phyloP scores from a whole-genome alignment of 805 yeast species.

The Sugiyamaella smithiae region DNA sequence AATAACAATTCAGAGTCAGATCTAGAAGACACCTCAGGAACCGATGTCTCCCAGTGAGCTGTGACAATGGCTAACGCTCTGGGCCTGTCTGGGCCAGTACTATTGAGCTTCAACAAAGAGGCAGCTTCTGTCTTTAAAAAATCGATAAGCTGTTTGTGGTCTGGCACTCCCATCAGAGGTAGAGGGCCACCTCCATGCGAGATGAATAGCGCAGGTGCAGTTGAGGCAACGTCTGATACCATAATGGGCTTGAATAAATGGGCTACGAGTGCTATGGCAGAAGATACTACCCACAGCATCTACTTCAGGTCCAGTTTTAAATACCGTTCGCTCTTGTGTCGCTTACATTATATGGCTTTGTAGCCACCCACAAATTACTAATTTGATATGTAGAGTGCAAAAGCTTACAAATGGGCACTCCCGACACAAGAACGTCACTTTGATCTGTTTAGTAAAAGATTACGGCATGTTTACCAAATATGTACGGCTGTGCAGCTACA shows the following conservation, averaged over 20 bases:
- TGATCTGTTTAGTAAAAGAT: too few relatives aligned
- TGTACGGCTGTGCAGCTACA: too few relatives aligned
- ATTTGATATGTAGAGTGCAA: too few relatives aligned
- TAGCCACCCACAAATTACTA: too few relatives aligned
- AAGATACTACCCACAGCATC: too few relatives aligned
- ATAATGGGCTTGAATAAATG: background rate
- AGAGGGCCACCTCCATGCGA: conserved; percentile 16
- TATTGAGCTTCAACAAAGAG: conserved; percentile 4
- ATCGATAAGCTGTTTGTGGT: conserved; percentile 6
- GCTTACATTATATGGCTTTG: too few relatives aligned
- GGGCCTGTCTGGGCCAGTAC: background rate
- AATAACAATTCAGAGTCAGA: conserved; percentile 4
- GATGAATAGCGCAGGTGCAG: conserved; percentile 13
- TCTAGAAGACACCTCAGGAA: conserved; percentile 11
- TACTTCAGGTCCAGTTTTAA: too few relatives aligned
- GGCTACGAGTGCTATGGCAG: background rate
- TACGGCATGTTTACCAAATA: too few relatives aligned
- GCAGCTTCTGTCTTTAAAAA: conserved; percentile 9
- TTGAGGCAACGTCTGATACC: background rate
- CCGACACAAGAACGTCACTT: too few relatives aligned
- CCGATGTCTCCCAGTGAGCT: conserved; percentile 16
- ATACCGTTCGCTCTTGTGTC: too few relatives aligned
- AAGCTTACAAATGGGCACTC: too few relatives aligned
- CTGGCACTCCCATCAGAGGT: conserved; percentile 10
- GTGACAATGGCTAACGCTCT: conserved; percentile 10